Conservation (phyloP, 75 land plant genomes). For the Selaginella tamariscina region DNA sequence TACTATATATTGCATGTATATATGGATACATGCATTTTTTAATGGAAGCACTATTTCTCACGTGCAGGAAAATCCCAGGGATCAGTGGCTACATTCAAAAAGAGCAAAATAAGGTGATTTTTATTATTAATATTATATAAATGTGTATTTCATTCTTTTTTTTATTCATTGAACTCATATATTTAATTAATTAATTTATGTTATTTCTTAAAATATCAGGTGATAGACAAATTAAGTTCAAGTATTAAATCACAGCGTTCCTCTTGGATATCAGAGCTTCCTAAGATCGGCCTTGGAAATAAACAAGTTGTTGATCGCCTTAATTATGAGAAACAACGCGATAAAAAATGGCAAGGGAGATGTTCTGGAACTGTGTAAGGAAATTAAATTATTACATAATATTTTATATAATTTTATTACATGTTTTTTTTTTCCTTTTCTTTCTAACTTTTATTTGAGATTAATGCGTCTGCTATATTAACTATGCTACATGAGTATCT, state of each 20-base stretch:
- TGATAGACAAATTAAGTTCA: constrained; percentile 62
- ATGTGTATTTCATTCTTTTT: neutral
- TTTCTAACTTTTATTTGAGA: constrained; percentile 12
- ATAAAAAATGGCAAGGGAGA: constrained; percentile 78
- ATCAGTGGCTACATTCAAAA: constrained; percentile 44
- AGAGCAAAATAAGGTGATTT: constrained; percentile 62
- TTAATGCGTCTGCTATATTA: neutral
- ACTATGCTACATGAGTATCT: neutral
- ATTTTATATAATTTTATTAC: too few species aligned
- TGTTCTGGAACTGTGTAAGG: constrained; percentile 99
- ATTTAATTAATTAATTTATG: neutral
- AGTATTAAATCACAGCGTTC: constrained; percentile 50
- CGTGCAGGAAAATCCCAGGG: constrained; percentile 51
- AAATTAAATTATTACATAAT: too few species aligned
- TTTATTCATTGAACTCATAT: neutral
- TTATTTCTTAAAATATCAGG: constrained; percentile 27
- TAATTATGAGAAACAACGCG: constrained; percentile 54
- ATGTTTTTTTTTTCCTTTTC: neutral
- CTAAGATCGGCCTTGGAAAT: constrained; percentile 49
- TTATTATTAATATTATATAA: neutral
- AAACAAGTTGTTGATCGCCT: constrained; percentile 49
- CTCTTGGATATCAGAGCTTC: constrained; percentile 64
- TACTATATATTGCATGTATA: too few species aligned
- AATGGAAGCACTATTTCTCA: neutral
- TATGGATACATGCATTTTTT: too few species aligned